A percentile compares a stretch with the other conserved stretches of the same genome.
These are phyloP conservation scores for Russula emetica DNA, from an alignment of 768 basidiomycete species.

Conservation along the genomic window DNA sequence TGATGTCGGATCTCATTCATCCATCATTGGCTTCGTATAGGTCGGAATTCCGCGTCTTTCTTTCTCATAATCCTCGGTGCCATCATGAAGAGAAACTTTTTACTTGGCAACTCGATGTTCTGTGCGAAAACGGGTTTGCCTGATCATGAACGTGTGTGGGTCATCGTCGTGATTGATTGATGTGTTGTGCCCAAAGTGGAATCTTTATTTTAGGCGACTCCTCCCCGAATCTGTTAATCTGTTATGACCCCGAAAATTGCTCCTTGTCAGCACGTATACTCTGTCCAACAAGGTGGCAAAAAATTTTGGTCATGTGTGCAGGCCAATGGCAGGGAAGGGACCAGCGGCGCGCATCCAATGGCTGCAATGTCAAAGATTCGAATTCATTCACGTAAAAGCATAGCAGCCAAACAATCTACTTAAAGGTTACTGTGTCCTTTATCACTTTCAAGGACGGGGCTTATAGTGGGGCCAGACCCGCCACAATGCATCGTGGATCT, in stretches of 20 bases:
- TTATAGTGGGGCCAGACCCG: not conserved
- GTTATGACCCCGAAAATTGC: conserved; percentile 6
- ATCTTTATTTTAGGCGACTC: conserved; percentile 5
- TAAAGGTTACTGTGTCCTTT: not conserved
- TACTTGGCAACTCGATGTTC: conserved; percentile 41
- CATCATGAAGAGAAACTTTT: conserved; percentile 46
- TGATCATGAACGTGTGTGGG: conserved; percentile 52
- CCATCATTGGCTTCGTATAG: conserved; percentile 46
- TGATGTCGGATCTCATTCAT: conserved; percentile 58
- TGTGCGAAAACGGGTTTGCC: conserved; percentile 46
- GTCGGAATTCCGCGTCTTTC: conserved; percentile 46
- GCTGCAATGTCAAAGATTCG: not conserved
- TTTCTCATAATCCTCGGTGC: conserved; percentile 55
- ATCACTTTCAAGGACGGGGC: not conserved
- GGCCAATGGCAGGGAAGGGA: not conserved
- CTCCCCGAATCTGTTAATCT: not conserved
- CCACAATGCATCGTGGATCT: no score
- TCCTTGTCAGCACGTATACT: not conserved
- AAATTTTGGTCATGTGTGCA: not conserved
- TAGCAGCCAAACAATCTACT: not conserved
- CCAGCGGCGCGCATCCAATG: not conserved
- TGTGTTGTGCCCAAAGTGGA: conserved; percentile 16
- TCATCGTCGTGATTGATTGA: not conserved
- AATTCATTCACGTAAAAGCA: not conserved
- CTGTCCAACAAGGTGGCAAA: not conserved